Evolutionary conservation across 306 rosid species (phyloP).

Genomic region (Cajanus cajan): DNA sequence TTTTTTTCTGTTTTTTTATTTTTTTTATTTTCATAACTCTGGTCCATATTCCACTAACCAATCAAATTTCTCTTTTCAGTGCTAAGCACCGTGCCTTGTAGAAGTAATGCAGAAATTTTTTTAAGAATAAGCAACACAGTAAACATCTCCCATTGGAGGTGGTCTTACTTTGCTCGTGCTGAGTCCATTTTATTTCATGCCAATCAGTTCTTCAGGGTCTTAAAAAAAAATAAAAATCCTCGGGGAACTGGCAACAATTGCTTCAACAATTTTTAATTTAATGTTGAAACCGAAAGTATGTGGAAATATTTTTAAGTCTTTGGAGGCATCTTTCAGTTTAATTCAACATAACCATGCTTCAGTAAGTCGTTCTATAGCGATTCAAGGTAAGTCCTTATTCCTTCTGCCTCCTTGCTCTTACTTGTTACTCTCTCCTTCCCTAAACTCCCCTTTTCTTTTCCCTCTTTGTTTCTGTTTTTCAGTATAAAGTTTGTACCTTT

Average conservation of each 20-base stretch:
- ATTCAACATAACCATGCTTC: not conserved
- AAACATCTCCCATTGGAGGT: no score
- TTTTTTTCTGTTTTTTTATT: no score
- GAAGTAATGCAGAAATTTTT: no score
- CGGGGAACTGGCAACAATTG: not conserved
- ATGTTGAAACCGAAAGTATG: not conserved
- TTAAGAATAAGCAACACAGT: no score
- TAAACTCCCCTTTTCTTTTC: not conserved
- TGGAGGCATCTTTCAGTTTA: not conserved
- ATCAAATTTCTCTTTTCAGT: no score
- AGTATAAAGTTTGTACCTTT: slow-evolving; percentile 19
- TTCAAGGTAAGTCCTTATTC: not conserved
- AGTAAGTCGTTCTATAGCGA: not conserved
- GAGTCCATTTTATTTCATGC: no score
- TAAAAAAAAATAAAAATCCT: no score
- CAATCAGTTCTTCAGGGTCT: no score
- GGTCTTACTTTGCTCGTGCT: no score
- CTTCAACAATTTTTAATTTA: not conserved
- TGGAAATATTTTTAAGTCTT: not conserved
- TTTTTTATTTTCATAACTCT: no score
- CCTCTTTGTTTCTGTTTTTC: slow-evolving; percentile 18
- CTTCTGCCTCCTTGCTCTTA: not conserved
- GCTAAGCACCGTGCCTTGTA: no score
- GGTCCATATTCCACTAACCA: no score
- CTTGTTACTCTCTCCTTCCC: not conserved